These are phyloP conservation scores for Dimocarpus longan DNA, from an alignment of 345 rosid species.

Conservation along the genomic window DNA sequence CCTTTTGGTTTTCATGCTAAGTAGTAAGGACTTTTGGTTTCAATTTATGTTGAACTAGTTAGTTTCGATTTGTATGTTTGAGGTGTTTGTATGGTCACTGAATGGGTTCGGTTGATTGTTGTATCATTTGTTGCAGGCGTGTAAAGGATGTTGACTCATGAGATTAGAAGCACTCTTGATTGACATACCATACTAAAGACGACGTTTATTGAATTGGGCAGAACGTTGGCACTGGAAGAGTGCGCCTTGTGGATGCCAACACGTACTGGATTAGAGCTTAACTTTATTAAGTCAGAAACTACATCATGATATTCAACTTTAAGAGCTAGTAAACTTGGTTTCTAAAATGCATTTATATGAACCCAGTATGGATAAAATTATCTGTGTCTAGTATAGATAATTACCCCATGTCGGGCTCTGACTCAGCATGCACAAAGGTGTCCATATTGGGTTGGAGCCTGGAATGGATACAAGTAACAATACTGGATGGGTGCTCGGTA, in stretches of 20 bases:
- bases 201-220: conserved; percentile 91
- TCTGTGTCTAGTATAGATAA: too few species aligned
- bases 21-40: background rate
- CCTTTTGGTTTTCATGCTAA: background rate
- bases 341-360: too few species aligned
- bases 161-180: conserved; percentile 93
- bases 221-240: conserved; percentile 89
- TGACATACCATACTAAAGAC: conserved; percentile 90
- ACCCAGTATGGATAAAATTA: too few species aligned
- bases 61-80: background rate
- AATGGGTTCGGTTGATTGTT: background rate
- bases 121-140: conserved; percentile 28
- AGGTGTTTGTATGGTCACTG: background rate
- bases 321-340: too few species aligned
- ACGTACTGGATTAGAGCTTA: conserved; percentile 88
- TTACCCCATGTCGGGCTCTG: too few species aligned
- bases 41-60: background rate
- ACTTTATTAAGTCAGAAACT: too few species aligned
- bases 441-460: too few species aligned
- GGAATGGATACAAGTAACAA: too few species aligned
- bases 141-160: conserved; percentile 84
- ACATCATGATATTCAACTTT: too few species aligned
- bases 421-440: too few species aligned
- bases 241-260: conserved; percentile 99
- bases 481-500: too few species aligned